Evolutionary conservation across 768 basidiomycete species (phyloP), one percentile per base, ranked within the genome.

Genomic region (Leccinum sublutescens): DNA sequence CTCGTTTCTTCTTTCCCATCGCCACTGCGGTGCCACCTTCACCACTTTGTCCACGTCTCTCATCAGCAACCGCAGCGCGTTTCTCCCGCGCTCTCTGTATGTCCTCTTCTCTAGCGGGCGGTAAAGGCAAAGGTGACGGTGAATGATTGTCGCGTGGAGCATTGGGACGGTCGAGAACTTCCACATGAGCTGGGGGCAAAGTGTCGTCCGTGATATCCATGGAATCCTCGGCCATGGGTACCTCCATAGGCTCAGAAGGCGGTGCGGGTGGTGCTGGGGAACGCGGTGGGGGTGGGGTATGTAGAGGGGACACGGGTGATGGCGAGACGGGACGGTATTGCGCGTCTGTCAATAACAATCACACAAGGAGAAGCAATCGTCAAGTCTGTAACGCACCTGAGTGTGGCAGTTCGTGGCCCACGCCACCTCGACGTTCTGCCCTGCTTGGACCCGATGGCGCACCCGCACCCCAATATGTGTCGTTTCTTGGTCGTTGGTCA

Each of bases 111-210:
- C 64, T 58, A 4, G 73, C 72, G n/a, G 71, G 66, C 0, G 73
- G 72, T 43, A 73, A 61, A 5, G 65, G 67, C 51, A 80, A 62
- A 1, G 79, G 67, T 6, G 76, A 71, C 1, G 82, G 83, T 10
- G 83, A 84, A 62, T 77, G 81, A 4, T 67, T 62, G 62, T 74
- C 78, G 12, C 72, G 71, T 1, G 83, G 85, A 0, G 82, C 80
- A 1, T 74, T 72, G 6, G 82, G 81, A 21, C 77, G 78, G 53
- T 78, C 80, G 50, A 79, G 79, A 4, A 81, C 74, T 2, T 75
- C 62, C 3, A 70, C 57, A 61, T 81, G 82, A 33, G 68, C 31
- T 5, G 58, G 53, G 10, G 78, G 78, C 0, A 80, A 72, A 6
- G 67, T 69, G 12, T 64, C 65, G 36, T 76, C 70, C 59, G 74